These are phyloP conservation scores for Parastagonospora avenae DNA, from an alignment of 2,329 filamentous ascomycete genomes.

Conservation along the genomic window DNA sequence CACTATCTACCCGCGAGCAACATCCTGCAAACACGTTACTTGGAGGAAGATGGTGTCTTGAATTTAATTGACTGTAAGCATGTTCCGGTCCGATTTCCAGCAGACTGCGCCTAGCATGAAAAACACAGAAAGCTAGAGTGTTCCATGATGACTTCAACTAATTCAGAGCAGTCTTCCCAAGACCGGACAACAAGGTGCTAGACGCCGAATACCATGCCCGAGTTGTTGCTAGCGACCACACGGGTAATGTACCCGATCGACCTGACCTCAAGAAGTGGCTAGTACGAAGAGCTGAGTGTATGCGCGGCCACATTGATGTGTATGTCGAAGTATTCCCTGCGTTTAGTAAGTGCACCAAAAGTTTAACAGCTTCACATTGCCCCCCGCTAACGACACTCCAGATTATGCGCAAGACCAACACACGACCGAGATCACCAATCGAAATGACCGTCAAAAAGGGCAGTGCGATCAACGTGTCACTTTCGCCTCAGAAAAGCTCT, in stretches of 20 bases:
- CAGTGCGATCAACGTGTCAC: slow-evolving; percentile 51
- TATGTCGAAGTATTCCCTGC: slow-evolving; percentile 72
- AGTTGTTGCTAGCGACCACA: slow-evolving; percentile 30
- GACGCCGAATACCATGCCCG: slow-evolving; percentile 49
- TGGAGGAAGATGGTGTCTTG: slow-evolving; percentile 75
- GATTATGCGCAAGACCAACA: slow-evolving; percentile 70
- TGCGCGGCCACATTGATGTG: slow-evolving; percentile 68
- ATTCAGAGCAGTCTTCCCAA: slow-evolving; percentile 62
- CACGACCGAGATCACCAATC: slow-evolving; percentile 60
- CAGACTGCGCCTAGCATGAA: no score
- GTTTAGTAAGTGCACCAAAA: slow-evolving; percentile 25
- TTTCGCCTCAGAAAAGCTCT: slow-evolving; percentile 64
- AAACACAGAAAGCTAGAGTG: not conserved
- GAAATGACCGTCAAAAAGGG: slow-evolving; percentile 14
- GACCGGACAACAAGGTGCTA: slow-evolving; percentile 63
- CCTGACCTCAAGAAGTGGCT: slow-evolving; percentile 68
- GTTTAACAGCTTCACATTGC: no score
- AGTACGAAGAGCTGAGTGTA: slow-evolving; percentile 73
- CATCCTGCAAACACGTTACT: slow-evolving; percentile 77
- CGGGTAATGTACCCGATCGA: slow-evolving; percentile 31
- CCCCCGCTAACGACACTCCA: slow-evolving; percentile 5
- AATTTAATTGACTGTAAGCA: slow-evolving; percentile 68
- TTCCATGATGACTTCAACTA: no score
- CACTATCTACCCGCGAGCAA: slow-evolving; percentile 77
- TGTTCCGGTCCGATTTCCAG: not conserved